These are phyloP conservation scores for Calocybe indica DNA, from an alignment of 768 basidiomycete species.

Conservation along the genomic window DNA sequence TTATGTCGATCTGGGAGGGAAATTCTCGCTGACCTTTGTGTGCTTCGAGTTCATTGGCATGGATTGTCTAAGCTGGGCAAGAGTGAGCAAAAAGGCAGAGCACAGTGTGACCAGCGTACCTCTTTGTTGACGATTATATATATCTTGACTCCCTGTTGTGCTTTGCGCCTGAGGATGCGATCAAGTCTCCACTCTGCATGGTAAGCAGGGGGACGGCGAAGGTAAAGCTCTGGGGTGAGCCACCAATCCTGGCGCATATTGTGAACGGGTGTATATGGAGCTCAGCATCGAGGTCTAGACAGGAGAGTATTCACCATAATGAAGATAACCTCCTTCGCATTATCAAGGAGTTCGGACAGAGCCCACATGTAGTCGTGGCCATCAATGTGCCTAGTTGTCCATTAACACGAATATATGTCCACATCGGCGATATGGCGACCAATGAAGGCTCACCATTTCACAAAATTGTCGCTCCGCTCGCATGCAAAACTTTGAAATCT, in stretches of 20 bases:
- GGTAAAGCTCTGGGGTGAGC: slow-evolving; percentile 92
- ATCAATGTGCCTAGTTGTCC: slow-evolving; percentile 67
- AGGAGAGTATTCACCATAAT: slow-evolving; percentile 53
- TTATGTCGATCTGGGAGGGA: not conserved
- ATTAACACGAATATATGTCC: not conserved
- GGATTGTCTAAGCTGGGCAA: slow-evolving; percentile 69
- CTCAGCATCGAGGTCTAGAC: not conserved
- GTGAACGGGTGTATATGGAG: not conserved
- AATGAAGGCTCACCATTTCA: slow-evolving; percentile 64
- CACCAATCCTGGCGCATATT: slow-evolving; percentile 68
- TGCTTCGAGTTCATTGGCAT: slow-evolving; percentile 87
- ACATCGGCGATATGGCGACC: not conserved
- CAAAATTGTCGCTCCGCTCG: slow-evolving; percentile 60
- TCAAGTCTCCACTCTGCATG: slow-evolving; percentile 90
- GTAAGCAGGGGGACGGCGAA: slow-evolving; percentile 84
- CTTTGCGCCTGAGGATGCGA: slow-evolving; percentile 77
- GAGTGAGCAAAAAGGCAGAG: not conserved
- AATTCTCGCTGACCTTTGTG: slow-evolving; percentile 44
- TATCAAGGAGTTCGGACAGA: slow-evolving; percentile 82
- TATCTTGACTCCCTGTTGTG: slow-evolving; percentile 86
- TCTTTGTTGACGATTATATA: slow-evolving; percentile 95
- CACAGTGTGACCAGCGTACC: slow-evolving; percentile 24
- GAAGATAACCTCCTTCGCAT: slow-evolving; percentile 78
- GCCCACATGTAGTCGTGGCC: slow-evolving; percentile 99
- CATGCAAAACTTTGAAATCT: slow-evolving; percentile 83